Conservation (phyloP, 2,329 filamentous ascomycete genomes). For the Paecilomyces variotii region DNA sequence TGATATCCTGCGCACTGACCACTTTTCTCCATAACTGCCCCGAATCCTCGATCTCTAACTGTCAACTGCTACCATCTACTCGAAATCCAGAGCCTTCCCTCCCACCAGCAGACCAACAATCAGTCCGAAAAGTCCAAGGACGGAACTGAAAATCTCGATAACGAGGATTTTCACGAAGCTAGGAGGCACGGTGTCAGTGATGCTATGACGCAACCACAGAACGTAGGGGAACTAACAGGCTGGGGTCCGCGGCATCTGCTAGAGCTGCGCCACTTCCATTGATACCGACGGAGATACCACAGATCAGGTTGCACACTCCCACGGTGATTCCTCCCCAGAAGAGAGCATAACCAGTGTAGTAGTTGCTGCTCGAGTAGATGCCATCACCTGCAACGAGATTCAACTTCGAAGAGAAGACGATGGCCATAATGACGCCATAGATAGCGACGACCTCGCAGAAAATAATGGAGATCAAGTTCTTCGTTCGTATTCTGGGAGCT, state of each 20-base stretch:
- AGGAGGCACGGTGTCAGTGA: conserved; percentile 6
- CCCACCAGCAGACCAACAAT: conserved; percentile 89
- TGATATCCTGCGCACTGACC: conserved; percentile 15
- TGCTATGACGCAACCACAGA: not conserved
- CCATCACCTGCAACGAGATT: conserved; percentile 55
- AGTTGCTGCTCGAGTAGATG: conserved; percentile 67
- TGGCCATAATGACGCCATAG: conserved; percentile 99
- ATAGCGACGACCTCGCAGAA: conserved; percentile 99
- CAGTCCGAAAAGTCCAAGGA: conserved; percentile 89
- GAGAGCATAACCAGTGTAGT: conserved; percentile 89
- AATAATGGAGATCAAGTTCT: conserved; percentile 99
- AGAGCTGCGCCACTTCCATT: conserved; percentile 95
- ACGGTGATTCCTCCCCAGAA: conserved; percentile 97
- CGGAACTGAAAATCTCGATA: conserved; percentile 98
- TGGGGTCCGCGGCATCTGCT: conserved; percentile 87
- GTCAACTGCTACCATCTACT: conserved; percentile 13
- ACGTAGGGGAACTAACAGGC: conserved; percentile 55
- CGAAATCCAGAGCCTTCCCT: conserved; percentile 71
- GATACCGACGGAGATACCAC: conserved; percentile 93
- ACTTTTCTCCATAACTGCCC: conserved; percentile 8
- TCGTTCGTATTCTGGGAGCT: conserved; percentile 94
- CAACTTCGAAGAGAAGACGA: conserved; percentile 91
- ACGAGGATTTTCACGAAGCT: conserved; percentile 99
- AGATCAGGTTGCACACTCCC: conserved; percentile 90
- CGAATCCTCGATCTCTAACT: not conserved